phyloP scores from a whole-genome alignment of 306 rosid genomes.

The Fragaria vesca region DNA sequence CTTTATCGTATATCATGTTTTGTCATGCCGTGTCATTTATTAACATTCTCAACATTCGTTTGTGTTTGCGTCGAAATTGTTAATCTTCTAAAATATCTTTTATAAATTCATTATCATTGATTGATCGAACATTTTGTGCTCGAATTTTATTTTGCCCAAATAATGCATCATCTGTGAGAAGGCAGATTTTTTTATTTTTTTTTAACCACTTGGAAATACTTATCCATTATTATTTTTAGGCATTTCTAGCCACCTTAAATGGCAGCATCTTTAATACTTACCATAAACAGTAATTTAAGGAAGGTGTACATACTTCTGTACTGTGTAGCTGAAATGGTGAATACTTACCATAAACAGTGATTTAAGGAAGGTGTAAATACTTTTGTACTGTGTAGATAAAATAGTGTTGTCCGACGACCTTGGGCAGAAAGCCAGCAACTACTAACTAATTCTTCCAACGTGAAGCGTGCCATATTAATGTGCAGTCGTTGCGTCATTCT shows the following conservation, averaged over 20 bases:
- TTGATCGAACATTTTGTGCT: no score
- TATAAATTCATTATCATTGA: no score
- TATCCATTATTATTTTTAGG: neutral
- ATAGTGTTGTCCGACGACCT: constrained; percentile 1
- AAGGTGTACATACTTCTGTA: neutral
- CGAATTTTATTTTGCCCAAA: no score
- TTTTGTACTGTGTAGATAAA: neutral
- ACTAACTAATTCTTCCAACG: neutral
- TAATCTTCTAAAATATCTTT: no score
- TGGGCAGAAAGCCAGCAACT: neutral
- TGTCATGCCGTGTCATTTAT: no score
- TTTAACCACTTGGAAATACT: neutral
- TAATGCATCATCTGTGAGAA: no score
- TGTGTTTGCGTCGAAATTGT: no score
- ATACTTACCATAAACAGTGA: neutral
- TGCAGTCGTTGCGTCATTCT: neutral
- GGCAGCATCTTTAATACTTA: neutral
- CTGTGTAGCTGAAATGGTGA: neutral
- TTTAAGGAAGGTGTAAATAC: neutral
- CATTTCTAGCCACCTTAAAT: neutral
- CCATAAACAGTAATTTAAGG: neutral
- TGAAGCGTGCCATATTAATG: constrained; percentile 21
- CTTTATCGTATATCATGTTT: no score
- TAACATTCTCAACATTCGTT: no score
- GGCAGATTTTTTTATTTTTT: no score